Base-by-base conservation (phyloP, 2,329 filamentous ascomycete genomes). In the Aureobasidium sp. region DNA sequence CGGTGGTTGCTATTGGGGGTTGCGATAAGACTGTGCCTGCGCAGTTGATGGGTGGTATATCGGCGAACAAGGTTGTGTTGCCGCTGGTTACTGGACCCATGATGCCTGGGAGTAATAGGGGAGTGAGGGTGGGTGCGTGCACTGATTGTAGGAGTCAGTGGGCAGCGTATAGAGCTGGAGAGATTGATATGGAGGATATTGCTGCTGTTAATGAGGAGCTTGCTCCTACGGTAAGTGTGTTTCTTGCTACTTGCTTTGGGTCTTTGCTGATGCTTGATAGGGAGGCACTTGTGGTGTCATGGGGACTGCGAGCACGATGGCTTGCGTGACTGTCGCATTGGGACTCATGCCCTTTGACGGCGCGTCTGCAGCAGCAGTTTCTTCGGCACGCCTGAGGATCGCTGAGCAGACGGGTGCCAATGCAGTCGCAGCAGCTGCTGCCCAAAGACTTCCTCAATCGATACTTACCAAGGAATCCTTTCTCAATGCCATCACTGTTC, bases 1-100 rank as follows among this genome's bases (percentile, higher is more conserved):
- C 85, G 0, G 83, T 84, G 11, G 80, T 88, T 15, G 77, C 87
- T 65, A 86, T 90, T 66, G 87, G 87, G 52, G 87, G 87, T 0
- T 90, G 87, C 67, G 87, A 90, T 69, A 90, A 90, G 73, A 90
- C 87, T 0, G 84, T 86, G 0, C 87, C 87, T 0, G 88, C 87
- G 1, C 87, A 90, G 69, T 71, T 90, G 1, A 90, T 91, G 88
- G 88, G 87, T 1, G 87, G 83, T 0, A 87, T 90, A 17, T 89
- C 86, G 0, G 87, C 87, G 0, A 88, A 90, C 65, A 90, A 89
- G 68, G 87, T 87, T 0, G 80, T 88, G 1, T 69, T 90, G 1
- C 87, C 85, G 27, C 75, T 90, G 0, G 81, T 89, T 0, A 90
- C 87, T 0, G 87, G 87, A 0, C 87, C 88, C 0, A 90, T 91